Base-by-base conservation (phyloP, 345 rosid genomes). In the Sisymbrium altissimum region DNA sequence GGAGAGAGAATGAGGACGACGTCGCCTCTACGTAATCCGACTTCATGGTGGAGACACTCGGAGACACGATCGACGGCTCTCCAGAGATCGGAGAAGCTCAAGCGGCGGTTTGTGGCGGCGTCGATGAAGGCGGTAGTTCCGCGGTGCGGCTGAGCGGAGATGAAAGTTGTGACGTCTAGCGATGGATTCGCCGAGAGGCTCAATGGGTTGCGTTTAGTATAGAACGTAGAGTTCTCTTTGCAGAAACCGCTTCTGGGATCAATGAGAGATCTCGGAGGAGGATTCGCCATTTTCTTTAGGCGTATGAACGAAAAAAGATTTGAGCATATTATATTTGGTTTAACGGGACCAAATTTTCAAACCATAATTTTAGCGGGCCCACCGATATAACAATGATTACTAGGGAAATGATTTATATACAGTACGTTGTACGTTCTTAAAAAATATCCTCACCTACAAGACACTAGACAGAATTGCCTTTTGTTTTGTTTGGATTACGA, bases 121-220 rank as follows among this genome's bases (percentile, higher is more conserved):
- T 56, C 62, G 10, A 56, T 33, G 62, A 56, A 56, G 62, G 62
- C 62, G 62, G 62, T 56, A 41, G 25, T n/a, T 40, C 61, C 61
- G 6, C 40, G 23, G 61, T 56, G 61, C 0, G 25, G 40, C 1
- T 56, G 61, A 56, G 40, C 15, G 41, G 43, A 57, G 43, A 57
- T 57, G 43, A n/a, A 57, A 2, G 63, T 57, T 5, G 44, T 33
- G 63, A 57, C 63, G 43, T 57, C 43, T 5, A 57, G 63, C 0
- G 8, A 9, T 1, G 43, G 29, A 35, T 15, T 57, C 2, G 63
- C 43, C 2, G 63, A 43, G 15, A 57, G 62, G 4, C 27, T 35
- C 7, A 35, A 0, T 0, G 63, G 63, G 9, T 18, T 57, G 63
- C 63, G 63, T 33, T 56, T 56, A 1, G 25, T 33, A 0, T 57